Conservation (phyloP, 495 filamentous ascomycete genomes). For the Penicillium subrubescens region DNA sequence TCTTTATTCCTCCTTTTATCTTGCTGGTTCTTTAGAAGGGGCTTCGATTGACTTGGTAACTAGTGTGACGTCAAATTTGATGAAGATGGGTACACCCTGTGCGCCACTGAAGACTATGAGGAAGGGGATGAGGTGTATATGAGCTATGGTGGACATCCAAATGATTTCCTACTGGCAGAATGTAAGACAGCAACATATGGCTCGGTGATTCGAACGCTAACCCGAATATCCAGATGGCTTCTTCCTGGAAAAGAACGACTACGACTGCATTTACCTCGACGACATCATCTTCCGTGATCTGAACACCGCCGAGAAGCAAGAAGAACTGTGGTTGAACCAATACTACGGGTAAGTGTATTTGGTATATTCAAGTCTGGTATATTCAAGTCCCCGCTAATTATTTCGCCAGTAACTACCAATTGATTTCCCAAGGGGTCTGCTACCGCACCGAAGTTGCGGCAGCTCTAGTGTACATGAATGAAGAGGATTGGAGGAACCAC, state of each 20-base stretch:
- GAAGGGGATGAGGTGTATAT: conserved; percentile 76
- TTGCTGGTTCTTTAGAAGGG: neutral
- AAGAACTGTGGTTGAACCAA: conserved; percentile 54
- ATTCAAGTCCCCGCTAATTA: conserved; percentile 17
- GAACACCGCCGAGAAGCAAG: conserved; percentile 40
- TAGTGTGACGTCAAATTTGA: conserved; percentile 67
- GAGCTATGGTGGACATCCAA: conserved; percentile 77
- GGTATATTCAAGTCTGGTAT: conserved; percentile 6
- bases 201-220: neutral
- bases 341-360: conserved; percentile 59
- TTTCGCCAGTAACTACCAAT: conserved; percentile 57
- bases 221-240: conserved; percentile 63
- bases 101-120: conserved; percentile 54
- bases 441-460: conserved; percentile 74
- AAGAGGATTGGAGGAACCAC: conserved; percentile 49
- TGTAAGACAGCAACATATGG: conserved; percentile 42
- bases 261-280: conserved; percentile 70
- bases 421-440: conserved; percentile 63
- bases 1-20: neutral
- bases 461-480: conserved; percentile 50
- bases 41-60: neutral
- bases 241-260: conserved; percentile 65
- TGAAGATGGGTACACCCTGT: conserved; percentile 61
- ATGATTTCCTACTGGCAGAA: conserved; percentile 80
- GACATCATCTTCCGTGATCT: conserved; percentile 62